Conservation (phyloP, 75 land plant genomes). For the Gnetum montanum region DNA sequence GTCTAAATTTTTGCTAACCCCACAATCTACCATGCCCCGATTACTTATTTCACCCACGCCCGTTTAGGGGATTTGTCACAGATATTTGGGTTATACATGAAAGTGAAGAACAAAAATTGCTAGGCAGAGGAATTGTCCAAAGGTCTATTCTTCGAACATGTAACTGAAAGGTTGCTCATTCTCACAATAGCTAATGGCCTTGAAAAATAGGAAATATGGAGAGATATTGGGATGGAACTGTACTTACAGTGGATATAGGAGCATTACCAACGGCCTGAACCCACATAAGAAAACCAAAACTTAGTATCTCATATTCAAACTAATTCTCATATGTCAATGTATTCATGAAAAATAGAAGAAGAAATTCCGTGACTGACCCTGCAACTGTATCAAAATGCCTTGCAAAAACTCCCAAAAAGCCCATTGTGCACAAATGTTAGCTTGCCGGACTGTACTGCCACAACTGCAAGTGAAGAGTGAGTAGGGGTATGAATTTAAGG, state of each 20-base stretch:
- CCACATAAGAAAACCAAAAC: background rate
- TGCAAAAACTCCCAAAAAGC: constrained; percentile 34
- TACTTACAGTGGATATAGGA: constrained; percentile 68
- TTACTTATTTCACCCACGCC: background rate
- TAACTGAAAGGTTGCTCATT: background rate
- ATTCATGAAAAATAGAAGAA: background rate
- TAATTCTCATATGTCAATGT: background rate
- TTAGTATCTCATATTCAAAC: background rate
- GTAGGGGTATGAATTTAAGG: no score
- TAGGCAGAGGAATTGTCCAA: background rate
- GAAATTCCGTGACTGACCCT: constrained; percentile 23
- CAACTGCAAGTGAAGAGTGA: no score
- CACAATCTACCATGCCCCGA: background rate
- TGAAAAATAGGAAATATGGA: background rate
- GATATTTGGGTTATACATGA: no score
- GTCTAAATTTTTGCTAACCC: background rate
- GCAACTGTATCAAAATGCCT: constrained; percentile 28
- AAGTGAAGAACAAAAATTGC: no score
- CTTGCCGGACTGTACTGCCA: no score
- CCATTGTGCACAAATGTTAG: no score
- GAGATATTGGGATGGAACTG: background rate
- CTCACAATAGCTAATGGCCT: background rate
- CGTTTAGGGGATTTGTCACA: no score
- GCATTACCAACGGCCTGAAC: constrained; percentile 54
- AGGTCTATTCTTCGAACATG: background rate